A percentile compares a stretch with the other conserved stretches of the same genome.
Conservation (phyloP, 257 asterid genomes). For the Orobanche coerulescens region DNA sequence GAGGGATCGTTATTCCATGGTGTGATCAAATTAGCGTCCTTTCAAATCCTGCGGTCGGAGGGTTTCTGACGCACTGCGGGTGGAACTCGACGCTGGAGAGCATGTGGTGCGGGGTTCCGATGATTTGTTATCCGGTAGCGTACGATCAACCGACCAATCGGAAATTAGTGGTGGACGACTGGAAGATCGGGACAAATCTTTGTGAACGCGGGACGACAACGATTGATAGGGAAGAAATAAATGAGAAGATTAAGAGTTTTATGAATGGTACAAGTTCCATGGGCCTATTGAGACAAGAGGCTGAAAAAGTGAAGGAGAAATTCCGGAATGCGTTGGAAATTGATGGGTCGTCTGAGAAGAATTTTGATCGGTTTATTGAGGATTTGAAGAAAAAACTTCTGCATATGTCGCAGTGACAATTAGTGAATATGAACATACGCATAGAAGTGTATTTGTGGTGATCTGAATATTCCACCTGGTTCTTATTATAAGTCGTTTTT, state of each 20-base stretch:
- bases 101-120: slow-evolving; percentile 42
- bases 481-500: no score
- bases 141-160: slow-evolving; percentile 29
- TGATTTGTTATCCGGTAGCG: slow-evolving; percentile 31
- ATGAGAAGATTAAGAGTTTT: slow-evolving; percentile 24
- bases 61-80: slow-evolving; percentile 46
- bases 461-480: no score
- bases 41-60: slow-evolving; percentile 31
- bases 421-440: no score
- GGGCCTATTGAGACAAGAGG: slow-evolving; percentile 15
- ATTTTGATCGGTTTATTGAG: slow-evolving; percentile 17
- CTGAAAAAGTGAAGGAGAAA: not conserved
- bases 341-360: slow-evolving; percentile 22
- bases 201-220: slow-evolving; percentile 1
- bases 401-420: not conserved
- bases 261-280: no score
- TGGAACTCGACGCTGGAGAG: slow-evolving; percentile 49
- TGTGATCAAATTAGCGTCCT: slow-evolving; percentile 40
- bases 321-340: slow-evolving; percentile 7
- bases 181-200: slow-evolving; percentile 30
- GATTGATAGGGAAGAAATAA: slow-evolving; percentile 22
- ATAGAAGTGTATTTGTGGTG: no score
- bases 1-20: slow-evolving; percentile 44
- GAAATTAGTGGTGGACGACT: slow-evolving; percentile 35
- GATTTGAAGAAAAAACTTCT: slow-evolving; percentile 6